These are phyloP conservation scores for Leccinum subgranulosum DNA, from an alignment of 768 basidiomycete species.

Conservation along the genomic window DNA sequence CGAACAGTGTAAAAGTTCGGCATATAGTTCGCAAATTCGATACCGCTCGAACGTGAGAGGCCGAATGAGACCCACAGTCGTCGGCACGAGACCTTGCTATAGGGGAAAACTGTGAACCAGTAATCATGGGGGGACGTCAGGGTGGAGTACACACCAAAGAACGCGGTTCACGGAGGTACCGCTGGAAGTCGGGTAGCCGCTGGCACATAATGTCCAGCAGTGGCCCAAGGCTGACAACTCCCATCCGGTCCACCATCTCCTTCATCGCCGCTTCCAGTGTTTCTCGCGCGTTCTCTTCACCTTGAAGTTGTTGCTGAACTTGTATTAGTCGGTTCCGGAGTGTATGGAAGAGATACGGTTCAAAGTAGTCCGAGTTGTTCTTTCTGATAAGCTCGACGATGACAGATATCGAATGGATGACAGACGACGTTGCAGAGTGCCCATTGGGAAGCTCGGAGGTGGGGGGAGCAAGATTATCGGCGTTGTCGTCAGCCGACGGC, in stretches of 20 bases:
- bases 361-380: constrained; percentile 98
- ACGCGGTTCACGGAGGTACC: constrained; percentile 66
- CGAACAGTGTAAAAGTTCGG: constrained; percentile 95
- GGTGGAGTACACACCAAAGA: constrained; percentile 57
- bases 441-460: constrained; percentile 32
- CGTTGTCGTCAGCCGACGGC: constrained; percentile 8
- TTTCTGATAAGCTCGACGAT: constrained; percentile 93
- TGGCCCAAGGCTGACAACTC: constrained; percentile 87
- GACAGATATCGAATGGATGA: constrained; percentile 82
- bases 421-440: constrained; percentile 68
- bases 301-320: constrained; percentile 69
- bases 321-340: constrained; percentile 87
- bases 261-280: constrained; percentile 68
- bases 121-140: constrained; percentile 1
- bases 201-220: constrained; percentile 73
- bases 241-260: constrained; percentile 81
- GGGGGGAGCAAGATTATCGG: constrained; percentile 10
- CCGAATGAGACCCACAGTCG: constrained; percentile 67
- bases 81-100: constrained; percentile 65
- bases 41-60: constrained; percentile 95
- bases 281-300: constrained; percentile 58
- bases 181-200: constrained; percentile 64
- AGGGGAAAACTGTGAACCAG: constrained; percentile 10
- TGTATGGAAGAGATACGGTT: constrained; percentile 95
- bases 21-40: constrained; percentile 94